Base-by-base conservation (phyloP, 768 basidiomycete species). In the Favolaschia claudopus region DNA sequence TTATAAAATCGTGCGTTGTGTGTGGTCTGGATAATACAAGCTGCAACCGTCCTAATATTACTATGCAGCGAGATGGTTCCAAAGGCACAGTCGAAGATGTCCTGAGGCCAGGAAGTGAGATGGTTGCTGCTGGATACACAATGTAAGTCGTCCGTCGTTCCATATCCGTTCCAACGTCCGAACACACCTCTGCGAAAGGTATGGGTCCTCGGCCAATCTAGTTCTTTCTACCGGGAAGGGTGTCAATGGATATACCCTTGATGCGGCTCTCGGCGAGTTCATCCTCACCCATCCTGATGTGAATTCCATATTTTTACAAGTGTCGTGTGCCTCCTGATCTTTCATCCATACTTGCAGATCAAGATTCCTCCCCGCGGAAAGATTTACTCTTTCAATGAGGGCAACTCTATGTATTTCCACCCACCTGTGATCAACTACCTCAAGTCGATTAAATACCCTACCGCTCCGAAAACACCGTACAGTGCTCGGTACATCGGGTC, bases 321-420 rank as follows among this genome's bases (percentile, higher is more conserved):
- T 31, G 40, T 44, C 27, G 34, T 17, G 27, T 50, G 39, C n/a
- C 31, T 47, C 65, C 48, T 57, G 52, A 24, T 47, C 48, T 54
- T 49, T 25, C 39, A 32, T 36, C 50, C 33, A 14, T 55, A 52
- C 24, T n/a, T 64, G 24, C 69, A 93, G 91, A 99, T 99, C 76
- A 85, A 87, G 76, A 93, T 99, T 64, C 97, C 97, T 7, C 64
- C 87, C 10, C 89, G 97, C 46, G 97, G 97, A 65, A 99, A 99
- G 79, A 99, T 99, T 71, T 99, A 99, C 80, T 98, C 96, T 4
- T 96, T 99, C 84, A 99, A 99, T 74, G 97, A 99, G 79, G 97
- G 97, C 60, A 99, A 99, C 79, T 86, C 95, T 29, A 82, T 93
- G 84, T 96, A 96, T 78, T 99, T 97, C 81, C 80, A 95, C 74